Evolutionary conservation across 805 yeast genomes (phyloP).

Genomic region (Yarrowia bubula): DNA sequence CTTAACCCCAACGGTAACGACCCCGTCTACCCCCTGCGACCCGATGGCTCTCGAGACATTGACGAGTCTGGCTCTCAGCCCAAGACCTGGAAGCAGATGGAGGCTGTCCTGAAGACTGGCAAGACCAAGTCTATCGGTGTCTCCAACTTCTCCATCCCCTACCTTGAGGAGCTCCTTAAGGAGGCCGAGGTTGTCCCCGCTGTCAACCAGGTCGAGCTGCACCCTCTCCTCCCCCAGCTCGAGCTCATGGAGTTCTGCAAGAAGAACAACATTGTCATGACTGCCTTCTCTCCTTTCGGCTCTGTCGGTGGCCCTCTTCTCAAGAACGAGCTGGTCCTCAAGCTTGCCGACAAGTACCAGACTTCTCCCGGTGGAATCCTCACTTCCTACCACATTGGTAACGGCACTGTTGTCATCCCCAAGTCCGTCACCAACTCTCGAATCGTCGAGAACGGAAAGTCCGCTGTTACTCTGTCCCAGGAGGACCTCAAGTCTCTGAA

Average conservation of each 20-base stretch:
- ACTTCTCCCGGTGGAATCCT: conserved; percentile 56
- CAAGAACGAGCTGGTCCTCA: conserved; percentile 48
- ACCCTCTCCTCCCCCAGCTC: conserved; percentile 67
- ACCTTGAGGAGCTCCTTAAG: conserved; percentile 50
- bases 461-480: conserved; percentile 42
- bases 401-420: conserved; percentile 63
- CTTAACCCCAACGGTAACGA: conserved; percentile 31
- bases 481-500: conserved; percentile 45
- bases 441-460: conserved; percentile 46
- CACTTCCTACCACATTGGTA: conserved; percentile 60
- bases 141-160: conserved; percentile 62
- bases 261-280: conserved; percentile 53
- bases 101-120: conserved; percentile 48
- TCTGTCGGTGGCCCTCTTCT: conserved; percentile 63
- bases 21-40: conserved; percentile 40
- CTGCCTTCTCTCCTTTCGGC: conserved; percentile 77
- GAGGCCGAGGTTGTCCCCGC: conserved; percentile 59
- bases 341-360: conserved; percentile 56
- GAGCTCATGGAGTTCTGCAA: conserved; percentile 55
- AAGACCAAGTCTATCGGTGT: conserved; percentile 69
- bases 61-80: conserved; percentile 39
- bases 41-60: conserved; percentile 44
- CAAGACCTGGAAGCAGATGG: conserved; percentile 64
- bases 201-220: conserved; percentile 72
- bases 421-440: conserved; percentile 70